Percentiles rank a stretch among this genome's conserved stretches.
These are phyloP conservation scores for Microthlaspi erraticum DNA, from an alignment of 345 rosid species.

Conservation along the genomic window DNA sequence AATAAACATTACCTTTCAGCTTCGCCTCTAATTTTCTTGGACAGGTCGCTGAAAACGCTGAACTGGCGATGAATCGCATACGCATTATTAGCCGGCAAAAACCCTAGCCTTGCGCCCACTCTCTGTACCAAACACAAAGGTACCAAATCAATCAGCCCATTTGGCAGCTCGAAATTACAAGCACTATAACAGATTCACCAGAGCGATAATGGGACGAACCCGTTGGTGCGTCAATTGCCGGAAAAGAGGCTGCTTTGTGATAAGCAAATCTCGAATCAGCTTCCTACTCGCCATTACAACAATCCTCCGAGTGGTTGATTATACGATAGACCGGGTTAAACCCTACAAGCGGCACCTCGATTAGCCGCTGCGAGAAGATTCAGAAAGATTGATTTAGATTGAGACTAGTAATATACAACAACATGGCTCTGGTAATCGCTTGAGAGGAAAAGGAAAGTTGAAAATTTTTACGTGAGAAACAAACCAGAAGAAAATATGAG, in stretches of 20 bases:
- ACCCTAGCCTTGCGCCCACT: slow-evolving; percentile 47
- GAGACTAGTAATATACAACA: neutral
- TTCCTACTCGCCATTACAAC: slow-evolving; percentile 76
- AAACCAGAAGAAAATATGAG: slow-evolving; percentile 23
- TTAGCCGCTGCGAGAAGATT: slow-evolving; percentile 24
- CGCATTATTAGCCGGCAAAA: slow-evolving; percentile 48
- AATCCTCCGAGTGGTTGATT: slow-evolving; percentile 16
- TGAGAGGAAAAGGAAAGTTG: neutral
- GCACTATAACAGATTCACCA: neutral
- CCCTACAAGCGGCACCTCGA: slow-evolving; percentile 5
- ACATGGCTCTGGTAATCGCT: neutral
- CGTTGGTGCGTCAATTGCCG: slow-evolving; percentile 48
- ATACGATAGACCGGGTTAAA: neutral
- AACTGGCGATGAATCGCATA: slow-evolving; percentile 54
- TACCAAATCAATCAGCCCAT: slow-evolving; percentile 3
- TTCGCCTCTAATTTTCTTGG: slow-evolving; percentile 78
- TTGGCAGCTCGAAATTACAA: slow-evolving; percentile 19
- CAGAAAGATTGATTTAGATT: slow-evolving; percentile 12
- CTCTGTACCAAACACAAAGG: slow-evolving; percentile 48
- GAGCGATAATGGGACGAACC: slow-evolving; percentile 45
- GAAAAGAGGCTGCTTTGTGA: slow-evolving; percentile 56
- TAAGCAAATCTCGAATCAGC: slow-evolving; percentile 70
- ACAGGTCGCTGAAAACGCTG: slow-evolving; percentile 81
- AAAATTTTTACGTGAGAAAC: slow-evolving; percentile 24
- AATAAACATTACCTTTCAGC: slow-evolving; percentile 42